Base-by-base conservation (phyloP, 176 grass and related monocot species). In the Echinochloa phyllopogon region DNA sequence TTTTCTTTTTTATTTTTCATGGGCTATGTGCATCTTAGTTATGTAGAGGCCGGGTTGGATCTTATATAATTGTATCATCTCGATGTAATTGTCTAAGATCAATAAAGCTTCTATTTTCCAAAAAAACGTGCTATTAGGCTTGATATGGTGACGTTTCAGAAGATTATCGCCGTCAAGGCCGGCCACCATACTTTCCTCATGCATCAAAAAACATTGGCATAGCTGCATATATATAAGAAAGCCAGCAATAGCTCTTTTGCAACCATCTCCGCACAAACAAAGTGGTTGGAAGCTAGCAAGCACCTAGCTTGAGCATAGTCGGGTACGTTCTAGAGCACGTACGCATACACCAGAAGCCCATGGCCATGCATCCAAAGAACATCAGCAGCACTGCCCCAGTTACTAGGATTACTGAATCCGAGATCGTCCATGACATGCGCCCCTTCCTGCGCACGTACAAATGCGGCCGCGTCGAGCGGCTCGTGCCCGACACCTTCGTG, bases 381-480 rank as follows among this genome's bases (percentile, higher is more conserved):
- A n/a, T n/a, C n/a, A 33, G 29, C 29, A 3, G 24, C 10, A 7
- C 24, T 51, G 24, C 62, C 14, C 15, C 18, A 11, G 21, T 1
- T 10, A 21, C 27, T 3, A 50, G 3, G 10, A 49, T n/a, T n/a
- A n/a, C 6, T 4, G 18, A 15, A 25, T 21, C 20, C 3, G 11
- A 16, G 7, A 24, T 74, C 42, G 20, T 29, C 42, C 10, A 24
- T 17, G 81, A 74, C 42, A 20, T 83, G 20, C 39, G 12, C 4
- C 82, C 57, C 0, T 75, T 51, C 57, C 21, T 83, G 20, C 43
- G 13, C 7, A 14, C n/a, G 20, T 61, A 75, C 44, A 51, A 27
- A 20, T 57, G 14, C 12, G 70, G 70, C 20, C 70, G 36, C 14
- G 36, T 83, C 1, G 58, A 83, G 57, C 57, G 70, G 57, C 82